phyloP scores from a whole-genome alignment of 2,329 filamentous ascomycete species.

The Rhynchosporium agropyri region DNA sequence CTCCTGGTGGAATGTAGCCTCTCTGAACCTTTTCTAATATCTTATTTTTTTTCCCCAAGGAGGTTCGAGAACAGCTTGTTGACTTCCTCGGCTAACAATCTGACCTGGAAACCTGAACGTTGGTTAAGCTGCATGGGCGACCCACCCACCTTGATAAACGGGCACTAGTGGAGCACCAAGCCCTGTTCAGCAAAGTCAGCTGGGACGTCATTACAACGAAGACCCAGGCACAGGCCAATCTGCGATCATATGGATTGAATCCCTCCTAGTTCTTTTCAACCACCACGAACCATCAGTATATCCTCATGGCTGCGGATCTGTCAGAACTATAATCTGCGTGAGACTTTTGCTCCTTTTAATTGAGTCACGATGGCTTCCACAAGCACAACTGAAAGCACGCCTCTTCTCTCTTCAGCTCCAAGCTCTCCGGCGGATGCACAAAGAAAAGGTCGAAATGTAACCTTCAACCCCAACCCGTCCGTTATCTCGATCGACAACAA shows the following conservation, averaged over 20 bases:
- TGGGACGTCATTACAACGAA: not conserved
- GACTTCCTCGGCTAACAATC: no score
- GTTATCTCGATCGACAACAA: conserved; percentile 59
- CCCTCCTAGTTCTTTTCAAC: conserved; percentile 6
- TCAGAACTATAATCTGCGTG: conserved; percentile 16
- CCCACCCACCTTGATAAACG: not conserved
- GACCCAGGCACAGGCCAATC: not conserved
- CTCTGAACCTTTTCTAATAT: no score
- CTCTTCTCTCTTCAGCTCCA: conserved; percentile 30
- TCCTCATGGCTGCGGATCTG: conserved; percentile 19
- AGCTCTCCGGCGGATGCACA: conserved; percentile 26
- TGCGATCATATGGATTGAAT: not conserved
- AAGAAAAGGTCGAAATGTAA: conserved; percentile 59
- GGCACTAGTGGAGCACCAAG: conserved; percentile 7
- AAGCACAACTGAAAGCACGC: conserved; percentile 30
- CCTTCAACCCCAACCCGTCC: conserved; percentile 73
- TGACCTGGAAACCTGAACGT: no score
- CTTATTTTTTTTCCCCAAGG: no score
- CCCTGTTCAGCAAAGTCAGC: conserved; percentile 14
- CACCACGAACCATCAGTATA: conserved; percentile 5
- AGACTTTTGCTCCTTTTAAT: conserved; percentile 16
- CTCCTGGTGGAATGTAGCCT: no score
- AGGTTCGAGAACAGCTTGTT: no score
- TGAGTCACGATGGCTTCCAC: conserved; percentile 34
- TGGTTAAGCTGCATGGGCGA: not conserved